Base-by-base conservation (phyloP, 1,284 basidiomycete genomes). In the Ganoderma resinaceum region DNA sequence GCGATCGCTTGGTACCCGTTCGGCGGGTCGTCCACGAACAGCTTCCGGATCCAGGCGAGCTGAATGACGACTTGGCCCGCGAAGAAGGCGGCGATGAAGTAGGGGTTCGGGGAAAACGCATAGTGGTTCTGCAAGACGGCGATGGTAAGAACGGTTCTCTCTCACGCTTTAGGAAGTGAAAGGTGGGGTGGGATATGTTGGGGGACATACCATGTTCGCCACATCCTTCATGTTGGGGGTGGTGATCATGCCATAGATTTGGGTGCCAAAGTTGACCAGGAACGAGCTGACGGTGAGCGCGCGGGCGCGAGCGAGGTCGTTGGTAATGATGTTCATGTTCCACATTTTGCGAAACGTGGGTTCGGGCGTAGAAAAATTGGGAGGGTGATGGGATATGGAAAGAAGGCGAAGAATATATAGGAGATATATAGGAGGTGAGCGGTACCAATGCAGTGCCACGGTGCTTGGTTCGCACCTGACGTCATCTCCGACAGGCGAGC, bases 1-100 rank as follows among this genome's bases (percentile, higher is more conserved):
- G 61, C 60, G 40, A 75, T 58, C 1, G 62, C n/a, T 43, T 70
- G 59, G 67, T 78, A 74, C 18, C 71, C 71, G 5, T 58, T 63
- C 3, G 70, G 67, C 0, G 67, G 66, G 23, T 70, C 62, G 29
- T 68, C 14, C 26, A 57, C 20, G 70, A 74, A 79, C 29, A 81
- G 71, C 69, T 77, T 68, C 43, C 73, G 74, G 42, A 81, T 74
- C 80, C 79, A 80, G 12, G 72, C 73, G 1, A 77, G 65, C 66
- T 81, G 80, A 7, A 78, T 58, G 37, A 78, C 66, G 18, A 76
- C 71, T 67, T 81, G 79, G 12, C 79, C 70, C 0, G 77, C 76
- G 73, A 81, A 81, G 74, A 80, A 80, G 2, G 76, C 78, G 4
- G 75, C 78, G 59, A 82, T 79, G 73, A 81, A 80, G 71, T 70